Base-by-base conservation (phyloP, 352 stramenopile genomes). In the Aphanomyces euteiches region DNA sequence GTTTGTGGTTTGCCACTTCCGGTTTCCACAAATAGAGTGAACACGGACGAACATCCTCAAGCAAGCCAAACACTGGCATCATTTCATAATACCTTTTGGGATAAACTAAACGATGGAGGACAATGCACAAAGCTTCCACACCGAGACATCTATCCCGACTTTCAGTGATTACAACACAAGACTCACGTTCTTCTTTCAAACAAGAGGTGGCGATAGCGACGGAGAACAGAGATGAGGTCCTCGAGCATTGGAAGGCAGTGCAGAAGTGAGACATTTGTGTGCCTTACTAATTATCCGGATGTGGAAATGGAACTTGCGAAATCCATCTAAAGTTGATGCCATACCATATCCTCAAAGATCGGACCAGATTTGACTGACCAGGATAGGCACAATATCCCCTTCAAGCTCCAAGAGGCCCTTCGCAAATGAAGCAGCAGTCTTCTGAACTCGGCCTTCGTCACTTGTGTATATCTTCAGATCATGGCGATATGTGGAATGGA, bases 381-480 rank as follows among this genome's bases (percentile, higher is more conserved):
- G 81, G 77, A 99, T 99, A 13, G 98, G 98, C 48, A 98, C 98
- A 60, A 99, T 90, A 59, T 99, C 96, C 37, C 97, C 97, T 74
- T 99, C 98, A 4, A 99, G 84, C 77, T 99, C 96, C 39, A 99
- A 76, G 73, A 99, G 78, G 15, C 97, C 88, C 78, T 99, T 99
- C 12, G 97, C 95, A 80, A 99, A 99, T 5, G 97, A 98, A 15
- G 98, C 98, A 0, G 97, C 98, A 8, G 98, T 99, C 75, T 99
- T 99, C 87, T 99, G 98, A 8, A 99, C 97, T 28, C 98, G 85
- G 3, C 98, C 98, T 88, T 99, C 98, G 74, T 99, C 97, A 58
- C 87, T 98, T 4, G 96, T 99, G 79, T 99, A 99, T 66, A 99
- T 99, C 78, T 99, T 99, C 12, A 99, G 79, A 76, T 99, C 97